These are phyloP conservation scores for Neocucurbitaria cava DNA, from an alignment of 2,329 filamentous ascomycete species.

Conservation along the genomic window DNA sequence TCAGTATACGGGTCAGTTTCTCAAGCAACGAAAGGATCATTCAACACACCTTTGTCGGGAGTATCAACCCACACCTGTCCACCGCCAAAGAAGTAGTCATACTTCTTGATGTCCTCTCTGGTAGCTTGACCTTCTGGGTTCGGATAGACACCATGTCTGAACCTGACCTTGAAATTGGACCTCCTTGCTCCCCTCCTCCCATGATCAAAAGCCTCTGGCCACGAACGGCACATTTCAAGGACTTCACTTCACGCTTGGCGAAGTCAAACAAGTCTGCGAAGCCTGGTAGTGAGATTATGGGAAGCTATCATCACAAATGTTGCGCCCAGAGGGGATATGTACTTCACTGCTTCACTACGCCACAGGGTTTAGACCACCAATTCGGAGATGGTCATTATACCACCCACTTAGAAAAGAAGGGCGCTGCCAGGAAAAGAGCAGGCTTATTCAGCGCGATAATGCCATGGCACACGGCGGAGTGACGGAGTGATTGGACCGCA, in stretches of 20 bases:
- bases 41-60: constrained; percentile 18
- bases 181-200: constrained; percentile 8
- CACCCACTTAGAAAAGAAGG: background rate
- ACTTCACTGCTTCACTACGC: background rate
- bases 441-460: constrained; percentile 14
- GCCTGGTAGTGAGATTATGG: background rate
- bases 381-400: background rate
- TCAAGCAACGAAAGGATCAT: background rate
- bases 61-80: constrained; percentile 23
- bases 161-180: constrained; percentile 26
- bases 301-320: background rate
- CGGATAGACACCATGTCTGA: constrained; percentile 28
- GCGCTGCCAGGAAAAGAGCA: constrained; percentile 2
- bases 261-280: background rate
- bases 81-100: constrained; percentile 30
- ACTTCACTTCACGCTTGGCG: background rate
- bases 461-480: constrained; percentile 4
- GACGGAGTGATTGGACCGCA: background rate
- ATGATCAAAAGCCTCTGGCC: background rate
- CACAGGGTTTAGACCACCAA: background rate
- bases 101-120: constrained; percentile 31
- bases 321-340: background rate
- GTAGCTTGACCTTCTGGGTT: constrained; percentile 20
- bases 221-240: background rate
- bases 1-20: constrained; percentile 1